Evolutionary conservation across 2,329 filamentous ascomycete genomes (phyloP), one percentile per base, ranked within the genome.

Genomic region (Pestalotiopsis sp.): DNA sequence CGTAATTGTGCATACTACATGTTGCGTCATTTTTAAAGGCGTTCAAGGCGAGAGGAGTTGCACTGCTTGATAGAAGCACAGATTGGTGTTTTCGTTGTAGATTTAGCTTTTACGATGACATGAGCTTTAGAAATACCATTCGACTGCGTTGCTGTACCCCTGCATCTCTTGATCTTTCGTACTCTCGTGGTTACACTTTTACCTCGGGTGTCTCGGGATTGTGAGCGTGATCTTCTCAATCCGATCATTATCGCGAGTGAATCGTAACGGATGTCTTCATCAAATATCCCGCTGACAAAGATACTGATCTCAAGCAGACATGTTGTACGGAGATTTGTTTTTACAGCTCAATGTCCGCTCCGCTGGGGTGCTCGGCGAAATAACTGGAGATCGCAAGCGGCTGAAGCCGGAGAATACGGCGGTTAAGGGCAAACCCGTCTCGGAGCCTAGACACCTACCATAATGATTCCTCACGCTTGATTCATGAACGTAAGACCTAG

Each of bases 91-190:
- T 14, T 31, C 31, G 7, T 9, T 23, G 64, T 66, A 66, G 11
- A 66, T 36, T 58, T 36, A 52, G 62, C 20, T 52, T 2, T 52
- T 9, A 64, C n/a, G 39, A 64, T n/a, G 59, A n/a, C 20, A 64
- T 31, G 41, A 31, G 20, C 59, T 27, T 31, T 38, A 17, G 23
- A 38, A 45, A 49, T 31, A 31, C 20, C 20, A 36, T 20, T 49
- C 20, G 20, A 23, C 20, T 23, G 20, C 20, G 20, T 23, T 23
- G 20, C 20, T 23, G 20, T 23, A 23, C 20, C 20, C 20, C 20
- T 23, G 20, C 20, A 23, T 23, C 20, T 23, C 20, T 23, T 23
- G 20, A 23, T 23, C 20, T 66, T 9, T 58, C 49, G 23, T 66
- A 59, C 27, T 58, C 27, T 14, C 31, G 12, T 20, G 49, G 27